These are phyloP conservation scores for Syzygium jambos DNA, from an alignment of 345 rosid genomes.

Conservation along the genomic window DNA sequence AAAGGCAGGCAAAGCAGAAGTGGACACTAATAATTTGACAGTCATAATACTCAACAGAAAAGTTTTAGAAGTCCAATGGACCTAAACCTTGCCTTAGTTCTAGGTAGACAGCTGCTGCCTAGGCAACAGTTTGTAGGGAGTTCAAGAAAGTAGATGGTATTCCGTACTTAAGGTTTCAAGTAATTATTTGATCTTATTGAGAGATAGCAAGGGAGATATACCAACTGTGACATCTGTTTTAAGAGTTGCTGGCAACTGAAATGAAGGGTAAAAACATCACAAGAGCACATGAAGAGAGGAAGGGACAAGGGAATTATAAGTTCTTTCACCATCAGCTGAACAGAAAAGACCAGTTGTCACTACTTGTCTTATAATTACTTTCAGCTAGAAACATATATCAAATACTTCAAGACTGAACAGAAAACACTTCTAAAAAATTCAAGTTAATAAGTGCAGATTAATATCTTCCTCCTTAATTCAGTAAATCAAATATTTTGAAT, in stretches of 20 bases:
- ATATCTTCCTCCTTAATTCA: too few relatives aligned
- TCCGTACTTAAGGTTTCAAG: slow-evolving; percentile 2
- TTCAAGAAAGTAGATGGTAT: slow-evolving; percentile 77
- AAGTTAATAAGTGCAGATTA: too few relatives aligned
- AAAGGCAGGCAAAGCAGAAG: not conserved
- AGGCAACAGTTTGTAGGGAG: slow-evolving; percentile 76
- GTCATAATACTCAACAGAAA: too few relatives aligned
- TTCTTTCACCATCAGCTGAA: not conserved
- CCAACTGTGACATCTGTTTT: slow-evolving; percentile 78
- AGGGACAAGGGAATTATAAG: not conserved
- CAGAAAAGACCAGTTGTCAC: not conserved
- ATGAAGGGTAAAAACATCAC: not conserved
- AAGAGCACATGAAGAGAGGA: not conserved
- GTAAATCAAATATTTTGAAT: not conserved
- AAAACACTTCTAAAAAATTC: too few relatives aligned
- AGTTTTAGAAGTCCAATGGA: too few relatives aligned
- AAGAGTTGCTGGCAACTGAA: slow-evolving; percentile 82
- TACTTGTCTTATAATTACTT: not conserved
- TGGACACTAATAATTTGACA: too few relatives aligned
- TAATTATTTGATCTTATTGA: slow-evolving; percentile 70
- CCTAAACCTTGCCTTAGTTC: not conserved
- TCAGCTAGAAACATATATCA: too few relatives aligned
- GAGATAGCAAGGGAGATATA: slow-evolving; percentile 77
- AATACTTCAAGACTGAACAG: too few relatives aligned
- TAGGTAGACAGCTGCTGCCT: slow-evolving; percentile 62